Evolutionary conservation across 768 basidiomycete genomes (phyloP).

Genomic region (Mycena kentingensis): DNA sequence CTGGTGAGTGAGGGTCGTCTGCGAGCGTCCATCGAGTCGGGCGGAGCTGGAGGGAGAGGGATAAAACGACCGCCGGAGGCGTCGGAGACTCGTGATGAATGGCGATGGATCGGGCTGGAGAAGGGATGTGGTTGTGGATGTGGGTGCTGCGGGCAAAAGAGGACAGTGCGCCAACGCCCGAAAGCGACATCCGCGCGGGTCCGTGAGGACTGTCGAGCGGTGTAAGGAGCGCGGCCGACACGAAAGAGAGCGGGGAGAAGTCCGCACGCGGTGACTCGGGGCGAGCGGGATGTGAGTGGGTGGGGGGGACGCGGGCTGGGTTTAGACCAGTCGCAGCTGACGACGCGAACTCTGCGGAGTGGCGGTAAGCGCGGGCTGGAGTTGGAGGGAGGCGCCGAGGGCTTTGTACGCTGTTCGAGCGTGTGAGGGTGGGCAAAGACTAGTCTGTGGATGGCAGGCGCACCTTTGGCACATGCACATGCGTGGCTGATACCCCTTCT

Average conservation of each 20-base stretch:
- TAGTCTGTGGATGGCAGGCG: conserved; percentile 16
- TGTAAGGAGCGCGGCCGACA: conserved; percentile 50
- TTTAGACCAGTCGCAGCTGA: not conserved
- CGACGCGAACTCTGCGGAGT: conserved; percentile 1
- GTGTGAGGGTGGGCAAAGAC: not conserved
- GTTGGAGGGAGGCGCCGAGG: conserved; percentile 1
- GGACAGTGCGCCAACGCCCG: not conserved
- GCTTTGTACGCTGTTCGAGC: not conserved
- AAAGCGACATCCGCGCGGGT: conserved; percentile 26
- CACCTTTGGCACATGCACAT: conserved; percentile 5
- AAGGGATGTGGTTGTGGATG: not conserved
- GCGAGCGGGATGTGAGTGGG: conserved; percentile 27
- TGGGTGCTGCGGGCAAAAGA: not conserved
- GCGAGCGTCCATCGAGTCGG: no score
- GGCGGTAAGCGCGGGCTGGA: no score
- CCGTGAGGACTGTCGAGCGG: conserved; percentile 53
- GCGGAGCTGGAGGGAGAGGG: not conserved
- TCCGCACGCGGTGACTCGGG: conserved; percentile 48
- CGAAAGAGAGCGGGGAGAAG: conserved; percentile 50
- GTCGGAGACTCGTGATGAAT: not conserved
- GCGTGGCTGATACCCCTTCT: conserved; percentile 8
- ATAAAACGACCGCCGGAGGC: not conserved
- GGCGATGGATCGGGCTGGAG: not conserved
- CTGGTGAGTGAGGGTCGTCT: not conserved
- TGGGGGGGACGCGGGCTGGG: no score